These are phyloP conservation scores for Blastocystis sp. DNA, from an alignment of 352 stramenopile genomes.

Conservation along the genomic window DNA sequence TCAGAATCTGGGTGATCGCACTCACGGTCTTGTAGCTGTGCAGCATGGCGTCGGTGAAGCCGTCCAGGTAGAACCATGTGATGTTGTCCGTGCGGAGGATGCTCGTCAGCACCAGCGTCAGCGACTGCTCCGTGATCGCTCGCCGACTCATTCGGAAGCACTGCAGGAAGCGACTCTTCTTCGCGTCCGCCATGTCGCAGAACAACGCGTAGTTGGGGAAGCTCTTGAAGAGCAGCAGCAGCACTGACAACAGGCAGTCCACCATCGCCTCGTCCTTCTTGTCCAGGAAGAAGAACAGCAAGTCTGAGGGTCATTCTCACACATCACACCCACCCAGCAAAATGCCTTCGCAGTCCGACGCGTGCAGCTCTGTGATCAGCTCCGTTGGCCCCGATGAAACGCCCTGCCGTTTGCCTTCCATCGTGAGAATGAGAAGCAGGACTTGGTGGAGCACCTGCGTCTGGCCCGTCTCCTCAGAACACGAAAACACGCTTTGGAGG, in stretches of 20 bases:
- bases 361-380: slow-evolving; percentile 37
- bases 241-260: slow-evolving; percentile 5
- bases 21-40: slow-evolving; percentile 35
- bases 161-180: slow-evolving; percentile 14
- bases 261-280: slow-evolving; percentile 37
- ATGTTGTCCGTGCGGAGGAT: slow-evolving; percentile 48
- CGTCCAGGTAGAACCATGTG: slow-evolving; percentile 15
- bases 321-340: slow-evolving; percentile 22
- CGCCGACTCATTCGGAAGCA: slow-evolving; percentile 16
- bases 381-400: not conserved
- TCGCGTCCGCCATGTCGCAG: not conserved
- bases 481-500: slow-evolving; percentile 37
- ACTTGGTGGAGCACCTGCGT: slow-evolving; percentile 5
- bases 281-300: slow-evolving; percentile 36
- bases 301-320: slow-evolving; percentile 1
- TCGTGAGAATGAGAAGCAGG: slow-evolving; percentile 43
- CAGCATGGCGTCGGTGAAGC: slow-evolving; percentile 36
- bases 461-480: slow-evolving; percentile 36
- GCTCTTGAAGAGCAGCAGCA: slow-evolving; percentile 53
- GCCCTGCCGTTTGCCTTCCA: slow-evolving; percentile 20
- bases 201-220: slow-evolving; percentile 39
- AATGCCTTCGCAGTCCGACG: slow-evolving; percentile 47
- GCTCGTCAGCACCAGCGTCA: slow-evolving; percentile 34
- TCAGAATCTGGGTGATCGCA: slow-evolving; percentile 30
- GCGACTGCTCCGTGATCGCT: slow-evolving; percentile 26